Conservation (phyloP, 1,139 yeast species). For the Yamadazyma songkhlaensis region DNA sequence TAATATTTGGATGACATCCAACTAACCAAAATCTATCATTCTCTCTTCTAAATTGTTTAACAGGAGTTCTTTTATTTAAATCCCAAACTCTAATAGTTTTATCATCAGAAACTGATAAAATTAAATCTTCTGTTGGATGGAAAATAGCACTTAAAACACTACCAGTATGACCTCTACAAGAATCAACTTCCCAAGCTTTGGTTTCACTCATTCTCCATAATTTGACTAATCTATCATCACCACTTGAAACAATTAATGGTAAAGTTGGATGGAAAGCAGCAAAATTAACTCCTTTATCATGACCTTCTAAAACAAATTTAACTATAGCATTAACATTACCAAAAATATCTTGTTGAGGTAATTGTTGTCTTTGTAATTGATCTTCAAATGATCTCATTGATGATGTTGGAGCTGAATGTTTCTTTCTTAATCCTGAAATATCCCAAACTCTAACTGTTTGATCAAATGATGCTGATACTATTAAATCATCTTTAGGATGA, state of each 20-base stretch:
- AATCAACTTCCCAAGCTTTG: slow-evolving; percentile 98
- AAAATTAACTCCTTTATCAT: slow-evolving; percentile 98
- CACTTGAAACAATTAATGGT: slow-evolving; percentile 93
- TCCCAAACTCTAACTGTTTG: slow-evolving; percentile 99
- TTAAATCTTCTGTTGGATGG: slow-evolving; percentile 92
- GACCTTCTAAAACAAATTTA: slow-evolving; percentile 95
- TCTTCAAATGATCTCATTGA: slow-evolving; percentile 66
- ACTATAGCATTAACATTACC: slow-evolving; percentile 94
- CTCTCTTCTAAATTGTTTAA: slow-evolving; percentile 92
- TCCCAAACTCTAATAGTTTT: slow-evolving; percentile 98
- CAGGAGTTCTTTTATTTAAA: slow-evolving; percentile 86
- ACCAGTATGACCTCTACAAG: slow-evolving; percentile 96
- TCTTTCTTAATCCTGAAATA: slow-evolving; percentile 90
- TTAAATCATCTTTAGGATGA: slow-evolving; percentile 92
- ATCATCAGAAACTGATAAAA: slow-evolving; percentile 93
- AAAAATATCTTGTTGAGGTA: slow-evolving; percentile 86
- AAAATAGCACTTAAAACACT: slow-evolving; percentile 86
- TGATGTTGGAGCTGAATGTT: slow-evolving; percentile 82
- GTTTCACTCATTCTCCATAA: slow-evolving; percentile 98
- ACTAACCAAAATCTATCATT: slow-evolving; percentile 94
- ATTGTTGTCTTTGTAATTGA: slow-evolving; percentile 68
- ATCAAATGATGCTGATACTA: slow-evolving; percentile 94
- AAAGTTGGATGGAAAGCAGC: slow-evolving; percentile 96
- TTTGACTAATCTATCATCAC: slow-evolving; percentile 93
- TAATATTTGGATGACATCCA: slow-evolving; percentile 84